These are phyloP conservation scores for Xylaria polymorpha DNA, from an alignment of 2,329 filamentous ascomycete species.

Conservation along the genomic window DNA sequence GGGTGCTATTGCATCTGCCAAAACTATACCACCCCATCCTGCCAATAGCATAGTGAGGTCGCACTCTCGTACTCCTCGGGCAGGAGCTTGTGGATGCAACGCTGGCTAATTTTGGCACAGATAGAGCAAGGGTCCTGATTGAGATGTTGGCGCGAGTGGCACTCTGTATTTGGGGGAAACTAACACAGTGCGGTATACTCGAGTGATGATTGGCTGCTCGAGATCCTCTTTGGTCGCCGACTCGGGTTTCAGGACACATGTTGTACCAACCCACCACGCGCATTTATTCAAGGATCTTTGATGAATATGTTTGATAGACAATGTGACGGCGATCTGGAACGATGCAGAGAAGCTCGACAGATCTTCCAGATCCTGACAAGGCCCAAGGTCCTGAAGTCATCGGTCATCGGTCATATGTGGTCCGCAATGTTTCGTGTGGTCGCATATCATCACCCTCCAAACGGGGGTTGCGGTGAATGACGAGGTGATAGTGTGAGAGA, in stretches of 20 bases:
- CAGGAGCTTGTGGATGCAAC: slow-evolving; percentile 25
- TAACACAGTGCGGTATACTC: slow-evolving; percentile 26
- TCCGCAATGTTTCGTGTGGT: slow-evolving; percentile 32
- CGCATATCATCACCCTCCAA: slow-evolving; percentile 9
- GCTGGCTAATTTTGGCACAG: slow-evolving; percentile 40
- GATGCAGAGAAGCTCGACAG: slow-evolving; percentile 40
- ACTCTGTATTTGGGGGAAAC: slow-evolving; percentile 13
- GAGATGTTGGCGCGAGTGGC: slow-evolving; percentile 6
- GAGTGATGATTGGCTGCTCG: slow-evolving; percentile 24
- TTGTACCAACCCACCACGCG: slow-evolving; percentile 34
- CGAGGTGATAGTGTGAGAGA: background rate
- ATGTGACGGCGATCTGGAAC: slow-evolving; percentile 42
- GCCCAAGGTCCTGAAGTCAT: slow-evolving; percentile 3
- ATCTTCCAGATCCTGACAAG: slow-evolving; percentile 36
- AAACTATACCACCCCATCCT: slow-evolving; percentile 12
- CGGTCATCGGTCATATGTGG: slow-evolving; percentile 28
- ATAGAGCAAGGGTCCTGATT: slow-evolving; percentile 22
- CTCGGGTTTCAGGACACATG: slow-evolving; percentile 40
- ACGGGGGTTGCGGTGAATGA: background rate
- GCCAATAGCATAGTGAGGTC: slow-evolving; percentile 27
- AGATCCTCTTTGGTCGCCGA: slow-evolving; percentile 35
- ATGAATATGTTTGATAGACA: slow-evolving; percentile 32
- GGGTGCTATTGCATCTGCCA: slow-evolving; percentile 27
- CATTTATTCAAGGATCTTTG: slow-evolving; percentile 21
- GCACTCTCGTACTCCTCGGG: slow-evolving; percentile 21